These are phyloP conservation scores for Pythium graminicola DNA, from an alignment of 352 stramenopile genomes.

Conservation along the genomic window DNA sequence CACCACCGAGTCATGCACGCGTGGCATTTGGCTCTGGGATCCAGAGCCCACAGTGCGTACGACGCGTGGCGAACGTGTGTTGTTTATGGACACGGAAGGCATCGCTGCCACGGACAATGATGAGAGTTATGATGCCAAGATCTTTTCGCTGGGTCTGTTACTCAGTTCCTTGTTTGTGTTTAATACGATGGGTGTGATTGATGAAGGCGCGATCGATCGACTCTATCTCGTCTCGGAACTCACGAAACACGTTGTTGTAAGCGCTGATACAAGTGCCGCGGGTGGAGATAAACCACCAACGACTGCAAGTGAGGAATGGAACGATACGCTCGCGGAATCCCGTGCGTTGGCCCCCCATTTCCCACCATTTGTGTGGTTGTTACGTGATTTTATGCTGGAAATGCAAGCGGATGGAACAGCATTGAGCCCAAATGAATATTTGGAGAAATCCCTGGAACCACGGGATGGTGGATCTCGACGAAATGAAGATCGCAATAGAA, in stretches of 20 bases:
- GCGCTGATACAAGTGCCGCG: no score
- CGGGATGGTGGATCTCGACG: conserved; percentile 36
- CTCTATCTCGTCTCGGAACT: conserved; percentile 89
- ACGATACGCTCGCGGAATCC: no score
- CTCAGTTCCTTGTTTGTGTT: conserved; percentile 87
- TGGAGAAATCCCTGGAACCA: conserved; percentile 76
- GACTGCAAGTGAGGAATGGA: no score
- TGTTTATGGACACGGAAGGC: conserved; percentile 89
- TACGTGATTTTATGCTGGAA: conserved; percentile 86
- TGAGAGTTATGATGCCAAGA: conserved; percentile 85
- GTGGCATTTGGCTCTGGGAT: conserved; percentile 91
- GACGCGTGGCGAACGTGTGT: no score
- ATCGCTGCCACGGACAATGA: conserved; percentile 73
- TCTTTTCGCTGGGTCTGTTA: conserved; percentile 85
- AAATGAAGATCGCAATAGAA: conserved; percentile 68
- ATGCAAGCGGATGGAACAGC: conserved; percentile 78
- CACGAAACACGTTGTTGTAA: conserved; percentile 88
- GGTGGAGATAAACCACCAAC: no score
- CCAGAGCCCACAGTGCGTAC: conserved; percentile 59
- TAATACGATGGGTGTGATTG: conserved; percentile 89
- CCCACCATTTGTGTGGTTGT: conserved; percentile 85
- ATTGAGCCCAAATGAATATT: conserved; percentile 83
- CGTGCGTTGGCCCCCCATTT: conserved; percentile 65
- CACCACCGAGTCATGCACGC: no score
- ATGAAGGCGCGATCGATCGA: conserved; percentile 85